A percentile compares a stretch with the other conserved stretches of the same genome.
Conservation (phyloP, 148 eudicot genomes). For the Camellia granthamiana region DNA sequence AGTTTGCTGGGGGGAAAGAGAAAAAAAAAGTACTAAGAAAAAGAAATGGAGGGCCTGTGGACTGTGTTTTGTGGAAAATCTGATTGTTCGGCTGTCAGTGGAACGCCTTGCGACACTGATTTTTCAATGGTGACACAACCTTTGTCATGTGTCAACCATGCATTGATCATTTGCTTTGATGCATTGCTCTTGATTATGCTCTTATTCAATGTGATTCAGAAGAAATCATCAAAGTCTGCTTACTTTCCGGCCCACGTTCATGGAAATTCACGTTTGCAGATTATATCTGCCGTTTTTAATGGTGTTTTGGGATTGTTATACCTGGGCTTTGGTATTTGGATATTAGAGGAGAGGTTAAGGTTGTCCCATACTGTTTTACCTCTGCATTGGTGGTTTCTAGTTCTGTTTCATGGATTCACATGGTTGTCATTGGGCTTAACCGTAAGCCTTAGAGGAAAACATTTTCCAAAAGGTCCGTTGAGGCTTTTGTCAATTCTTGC, state of each 20-base stretch:
- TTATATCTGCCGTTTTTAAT: constrained; percentile 49
- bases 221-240: constrained; percentile 27
- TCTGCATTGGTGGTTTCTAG: constrained; percentile 56
- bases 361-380: constrained; percentile 33
- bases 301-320: constrained; percentile 56
- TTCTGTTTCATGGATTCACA: constrained; percentile 51
- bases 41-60: constrained; percentile 43
- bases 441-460: constrained; percentile 41
- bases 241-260: constrained; percentile 20
- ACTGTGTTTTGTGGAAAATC: constrained; percentile 42
- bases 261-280: constrained; percentile 38
- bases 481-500: constrained; percentile 46
- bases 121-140: constrained; percentile 42
- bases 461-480: constrained; percentile 26
- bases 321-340: constrained; percentile 50
- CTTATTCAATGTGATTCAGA: constrained; percentile 39
- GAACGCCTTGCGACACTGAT: constrained; percentile 37
- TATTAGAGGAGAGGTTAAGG: constrained; percentile 34
- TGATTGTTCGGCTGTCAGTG: constrained; percentile 25
- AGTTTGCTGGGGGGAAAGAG: neutral
- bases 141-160: constrained; percentile 84
- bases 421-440: constrained; percentile 51
- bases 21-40: neutral
- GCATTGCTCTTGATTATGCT: constrained; percentile 48
- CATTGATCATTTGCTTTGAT: constrained; percentile 49